phyloP scores from a whole-genome alignment of 2,329 filamentous ascomycete species.

The Blumeria hordei region DNA sequence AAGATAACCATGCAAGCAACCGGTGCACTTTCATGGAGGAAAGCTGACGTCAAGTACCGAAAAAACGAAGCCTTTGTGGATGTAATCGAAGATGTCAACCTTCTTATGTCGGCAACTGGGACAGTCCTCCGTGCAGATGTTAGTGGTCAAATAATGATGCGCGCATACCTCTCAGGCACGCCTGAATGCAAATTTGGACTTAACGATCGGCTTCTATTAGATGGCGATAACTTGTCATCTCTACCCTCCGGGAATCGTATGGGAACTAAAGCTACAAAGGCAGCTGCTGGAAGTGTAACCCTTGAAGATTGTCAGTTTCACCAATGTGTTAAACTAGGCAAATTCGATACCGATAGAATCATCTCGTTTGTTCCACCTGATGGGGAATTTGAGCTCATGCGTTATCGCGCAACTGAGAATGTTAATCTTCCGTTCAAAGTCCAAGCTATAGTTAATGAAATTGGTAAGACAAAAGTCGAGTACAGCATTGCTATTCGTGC shows the following conservation, averaged over 20 bases:
- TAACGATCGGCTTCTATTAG: conserved; percentile 84
- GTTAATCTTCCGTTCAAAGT: conserved; percentile 98
- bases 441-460: conserved; percentile 92
- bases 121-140: conserved; percentile 89
- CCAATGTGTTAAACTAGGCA: conserved; percentile 91
- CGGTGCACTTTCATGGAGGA: conserved; percentile 85
- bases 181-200: conserved; percentile 98
- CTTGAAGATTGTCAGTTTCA: conserved; percentile 98
- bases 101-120: conserved; percentile 95
- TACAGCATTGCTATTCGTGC: conserved; percentile 95
- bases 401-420: conserved; percentile 93
- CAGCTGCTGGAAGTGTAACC: conserved; percentile 82
- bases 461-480: conserved; percentile 92
- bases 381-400: conserved; percentile 96
- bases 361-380: conserved; percentile 95
- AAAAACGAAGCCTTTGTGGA: conserved; percentile 99
- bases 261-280: conserved; percentile 76
- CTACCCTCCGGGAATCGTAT: conserved; percentile 52
- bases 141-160: conserved; percentile 95
- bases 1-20: conserved; percentile 99
- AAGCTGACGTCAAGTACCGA: conserved; percentile 93
- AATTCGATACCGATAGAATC: conserved; percentile 89
- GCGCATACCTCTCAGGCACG: conserved; percentile 84
- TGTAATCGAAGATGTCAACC: conserved; percentile 95
- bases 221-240: conserved; percentile 41